Conservation (phyloP, 2,329 filamentous ascomycete genomes). For the Myrmaecium sp. region DNA sequence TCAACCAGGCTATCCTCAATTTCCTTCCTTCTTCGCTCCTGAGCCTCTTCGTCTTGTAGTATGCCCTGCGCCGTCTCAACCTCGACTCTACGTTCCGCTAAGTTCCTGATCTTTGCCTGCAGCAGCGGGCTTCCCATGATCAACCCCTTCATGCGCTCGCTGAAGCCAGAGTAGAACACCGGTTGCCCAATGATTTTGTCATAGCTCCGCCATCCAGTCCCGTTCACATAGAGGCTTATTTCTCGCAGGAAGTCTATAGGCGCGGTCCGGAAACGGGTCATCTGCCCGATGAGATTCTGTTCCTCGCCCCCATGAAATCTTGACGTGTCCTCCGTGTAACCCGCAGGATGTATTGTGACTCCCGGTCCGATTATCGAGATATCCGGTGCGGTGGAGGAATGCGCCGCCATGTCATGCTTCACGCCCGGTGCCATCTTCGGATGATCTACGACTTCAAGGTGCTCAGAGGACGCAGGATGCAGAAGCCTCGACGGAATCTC, state of each 20-base stretch:
- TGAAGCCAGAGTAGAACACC: slow-evolving; percentile 84
- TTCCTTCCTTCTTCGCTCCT: slow-evolving; percentile 46
- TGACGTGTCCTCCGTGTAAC: slow-evolving; percentile 18
- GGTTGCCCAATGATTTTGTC: slow-evolving; percentile 80
- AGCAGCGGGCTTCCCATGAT: slow-evolving; percentile 64
- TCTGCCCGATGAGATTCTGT: slow-evolving; percentile 59
- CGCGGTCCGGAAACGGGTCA: slow-evolving; percentile 66
- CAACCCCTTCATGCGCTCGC: slow-evolving; percentile 68
- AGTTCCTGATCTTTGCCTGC: slow-evolving; percentile 52
- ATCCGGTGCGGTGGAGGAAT: slow-evolving; percentile 24
- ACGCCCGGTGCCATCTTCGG: too few relatives aligned
- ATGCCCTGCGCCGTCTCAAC: slow-evolving; percentile 52
- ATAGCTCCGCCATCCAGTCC: slow-evolving; percentile 89
- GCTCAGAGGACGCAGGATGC: too few relatives aligned
- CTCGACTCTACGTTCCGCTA: slow-evolving; percentile 57
- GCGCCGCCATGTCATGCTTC: too few relatives aligned
- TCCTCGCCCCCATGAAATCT: slow-evolving; percentile 35
- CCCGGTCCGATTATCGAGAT: slow-evolving; percentile 28
- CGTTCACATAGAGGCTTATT: slow-evolving; percentile 81
- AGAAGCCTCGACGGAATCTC: too few relatives aligned
- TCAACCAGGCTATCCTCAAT: slow-evolving; percentile 60
- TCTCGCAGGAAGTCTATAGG: slow-evolving; percentile 75
- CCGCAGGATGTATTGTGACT: slow-evolving; percentile 27
- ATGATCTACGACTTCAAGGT: too few relatives aligned
- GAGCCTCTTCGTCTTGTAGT: slow-evolving; percentile 37